Base-by-base conservation (phyloP, 2,329 filamentous ascomycete species). In the Colletotrichum costaricense region DNA sequence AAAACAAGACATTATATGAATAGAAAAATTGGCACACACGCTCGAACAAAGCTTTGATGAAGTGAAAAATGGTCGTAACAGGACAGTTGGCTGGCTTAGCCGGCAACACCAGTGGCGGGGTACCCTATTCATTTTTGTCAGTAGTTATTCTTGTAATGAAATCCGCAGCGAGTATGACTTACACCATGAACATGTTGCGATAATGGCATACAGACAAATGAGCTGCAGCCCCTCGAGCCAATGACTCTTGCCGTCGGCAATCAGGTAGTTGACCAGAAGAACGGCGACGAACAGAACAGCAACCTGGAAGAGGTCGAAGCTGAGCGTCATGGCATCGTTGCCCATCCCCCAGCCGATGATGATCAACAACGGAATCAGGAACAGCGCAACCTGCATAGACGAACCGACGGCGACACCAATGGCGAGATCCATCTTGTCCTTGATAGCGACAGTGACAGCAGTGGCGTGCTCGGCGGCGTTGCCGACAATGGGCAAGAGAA, bases 261-360 rank as follows among this genome's bases (percentile, higher is more conserved):
- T 94, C 56, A 97, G 84, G 80, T 97, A 97, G 80, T 97, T 97
- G 71, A 95, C 93, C 42, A 97, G 88, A 55, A 97, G 90, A 0
- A 94, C 94, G 2, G 94, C 92, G 14, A 97, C 93, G 77, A 97
- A 97, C 54, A 97, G 85, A 54, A 93, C 92, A 26, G 95, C 93
- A 16, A 98, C 92, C 84, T 98, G 94, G 86, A 98, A 98, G 1
- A 92, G 92, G 79, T 97, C 94, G 80, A 98, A 97, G 81, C 93
- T 93, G 5, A 97, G 88, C 24, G 92, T 94, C 94, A 96, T 96
- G 1, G 91, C 87, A 74, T 92, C 91, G 74, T 89, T 81, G 49
- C 85, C 89, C 88, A 95, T 91, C 75, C 91, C 91, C 94, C 94
- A 96, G 67, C 93, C 93, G 46, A 95, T 90, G 49, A 95, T 88